phyloP scores from a whole-genome alignment of 2,329 filamentous ascomycete genomes.

The Monilinia vaccinii-corymbosi region DNA sequence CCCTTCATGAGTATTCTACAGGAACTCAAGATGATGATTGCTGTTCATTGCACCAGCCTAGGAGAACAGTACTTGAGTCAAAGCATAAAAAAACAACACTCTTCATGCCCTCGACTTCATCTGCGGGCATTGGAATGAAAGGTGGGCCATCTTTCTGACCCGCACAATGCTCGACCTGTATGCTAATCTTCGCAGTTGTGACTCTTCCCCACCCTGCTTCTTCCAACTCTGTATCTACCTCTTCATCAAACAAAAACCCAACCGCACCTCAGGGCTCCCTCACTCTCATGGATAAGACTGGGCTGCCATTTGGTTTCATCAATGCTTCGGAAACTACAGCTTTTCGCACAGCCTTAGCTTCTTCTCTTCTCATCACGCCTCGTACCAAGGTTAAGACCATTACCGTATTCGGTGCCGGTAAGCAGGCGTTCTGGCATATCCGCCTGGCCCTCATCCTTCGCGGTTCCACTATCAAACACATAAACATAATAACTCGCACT shows the following conservation, averaged over 20 bases:
- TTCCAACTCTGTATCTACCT: constrained; percentile 15
- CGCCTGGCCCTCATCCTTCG: constrained; percentile 71
- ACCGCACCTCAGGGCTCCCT: constrained; percentile 44
- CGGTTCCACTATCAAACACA: constrained; percentile 59
- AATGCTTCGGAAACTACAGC: constrained; percentile 69
- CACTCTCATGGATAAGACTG: constrained; percentile 56
- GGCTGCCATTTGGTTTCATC: constrained; percentile 56
- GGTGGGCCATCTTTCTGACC: constrained; percentile 32
- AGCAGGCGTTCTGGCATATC: constrained; percentile 92
- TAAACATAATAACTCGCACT: constrained; percentile 74
- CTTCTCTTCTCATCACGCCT: constrained; percentile 53
- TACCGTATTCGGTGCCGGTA: constrained; percentile 78
- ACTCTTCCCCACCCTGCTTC: constrained; percentile 43
- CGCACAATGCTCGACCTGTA: not conserved
- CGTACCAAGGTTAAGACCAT: constrained; percentile 66
- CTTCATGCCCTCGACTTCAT: constrained; percentile 65
- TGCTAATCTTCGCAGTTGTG: constrained; percentile 41
- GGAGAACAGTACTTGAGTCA: constrained; percentile 41
- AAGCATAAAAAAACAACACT: constrained; percentile 50
- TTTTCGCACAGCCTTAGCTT: constrained; percentile 69
- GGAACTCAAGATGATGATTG: constrained; percentile 35
- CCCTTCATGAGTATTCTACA: constrained; percentile 54
- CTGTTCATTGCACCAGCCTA: constrained; percentile 44
- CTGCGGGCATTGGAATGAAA: constrained; percentile 59
- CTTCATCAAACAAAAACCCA: constrained; percentile 42